These are phyloP conservation scores for Pichia sp. DNA, from an alignment of 1,139 yeast species.

Conservation along the genomic window DNA sequence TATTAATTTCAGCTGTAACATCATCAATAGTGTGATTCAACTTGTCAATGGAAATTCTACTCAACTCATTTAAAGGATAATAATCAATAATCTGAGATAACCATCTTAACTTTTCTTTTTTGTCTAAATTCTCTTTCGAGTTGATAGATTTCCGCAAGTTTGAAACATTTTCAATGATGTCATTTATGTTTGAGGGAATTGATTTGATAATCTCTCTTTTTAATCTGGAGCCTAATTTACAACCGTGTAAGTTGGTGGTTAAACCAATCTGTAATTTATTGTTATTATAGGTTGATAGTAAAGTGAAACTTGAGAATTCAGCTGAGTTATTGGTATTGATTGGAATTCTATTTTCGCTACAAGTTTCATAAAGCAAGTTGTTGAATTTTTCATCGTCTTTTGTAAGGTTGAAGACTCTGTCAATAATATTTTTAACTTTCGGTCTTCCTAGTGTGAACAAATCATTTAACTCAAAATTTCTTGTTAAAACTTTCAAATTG, in stretches of 20 bases:
- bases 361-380: constrained; percentile 28
- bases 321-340: constrained; percentile 72
- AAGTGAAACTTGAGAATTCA: constrained; percentile 63
- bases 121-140: constrained; percentile 44
- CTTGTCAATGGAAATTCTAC: constrained; percentile 48
- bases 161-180: constrained; percentile 64
- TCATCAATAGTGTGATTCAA: constrained; percentile 30
- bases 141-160: constrained; percentile 50
- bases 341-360: constrained; percentile 64
- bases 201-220: constrained; percentile 62
- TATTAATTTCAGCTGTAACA: background rate
- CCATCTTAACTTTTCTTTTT: constrained; percentile 66
- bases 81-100: constrained; percentile 86
- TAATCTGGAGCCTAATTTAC: constrained; percentile 74
- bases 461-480: constrained; percentile 34
- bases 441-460: constrained; percentile 52
- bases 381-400: background rate
- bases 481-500: constrained; percentile 27
- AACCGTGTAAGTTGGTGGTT: constrained; percentile 85
- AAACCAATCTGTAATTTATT: constrained; percentile 80
- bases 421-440: constrained; percentile 58
- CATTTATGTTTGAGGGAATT: constrained; percentile 64
- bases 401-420: constrained; percentile 62
- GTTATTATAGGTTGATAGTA: constrained; percentile 61
- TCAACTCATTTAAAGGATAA: constrained; percentile 65